phyloP scores from a whole-genome alignment of 768 basidiomycete genomes.

The Russula lepida region DNA sequence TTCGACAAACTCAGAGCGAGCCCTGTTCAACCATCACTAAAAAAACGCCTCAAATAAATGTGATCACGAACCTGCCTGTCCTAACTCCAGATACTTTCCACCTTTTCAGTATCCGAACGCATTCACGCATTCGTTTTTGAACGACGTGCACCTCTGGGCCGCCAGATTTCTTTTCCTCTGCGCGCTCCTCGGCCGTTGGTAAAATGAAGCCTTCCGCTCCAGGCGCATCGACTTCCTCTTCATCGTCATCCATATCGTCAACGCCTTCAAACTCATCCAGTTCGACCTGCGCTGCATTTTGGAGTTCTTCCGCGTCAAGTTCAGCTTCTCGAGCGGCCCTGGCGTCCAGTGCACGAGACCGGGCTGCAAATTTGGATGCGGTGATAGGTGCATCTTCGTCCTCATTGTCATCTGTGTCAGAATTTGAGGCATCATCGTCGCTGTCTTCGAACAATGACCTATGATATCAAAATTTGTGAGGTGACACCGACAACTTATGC shows the following conservation, averaged over 20 bases:
- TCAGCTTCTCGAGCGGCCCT: constrained; percentile 58
- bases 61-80: constrained; percentile 42
- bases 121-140: constrained; percentile 72
- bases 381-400: constrained; percentile 51
- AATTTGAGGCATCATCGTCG: constrained; percentile 39
- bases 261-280: constrained; percentile 22
- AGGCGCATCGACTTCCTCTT: constrained; percentile 32
- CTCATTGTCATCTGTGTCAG: constrained; percentile 33
- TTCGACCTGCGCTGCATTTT: constrained; percentile 38
- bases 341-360: constrained; percentile 69
- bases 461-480: neutral
- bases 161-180: constrained; percentile 59
- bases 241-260: constrained; percentile 31
- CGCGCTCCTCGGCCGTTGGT: constrained; percentile 63
- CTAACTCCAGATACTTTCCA: constrained; percentile 61
- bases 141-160: constrained; percentile 68
- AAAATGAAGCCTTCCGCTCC: constrained; percentile 49
- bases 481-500: neutral
- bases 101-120: constrained; percentile 60
- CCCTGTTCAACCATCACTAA: constrained; percentile 36
- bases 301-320: constrained; percentile 58
- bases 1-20: constrained; percentile 82
- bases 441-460: constrained; percentile 43
- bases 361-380: constrained; percentile 73
- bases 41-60: constrained; percentile 23